Percentiles rank a stretch among this genome's conserved stretches.
phyloP scores from a whole-genome alignment of 2,329 filamentous ascomycete genomes.

The Conoideocrella luteorostrata region DNA sequence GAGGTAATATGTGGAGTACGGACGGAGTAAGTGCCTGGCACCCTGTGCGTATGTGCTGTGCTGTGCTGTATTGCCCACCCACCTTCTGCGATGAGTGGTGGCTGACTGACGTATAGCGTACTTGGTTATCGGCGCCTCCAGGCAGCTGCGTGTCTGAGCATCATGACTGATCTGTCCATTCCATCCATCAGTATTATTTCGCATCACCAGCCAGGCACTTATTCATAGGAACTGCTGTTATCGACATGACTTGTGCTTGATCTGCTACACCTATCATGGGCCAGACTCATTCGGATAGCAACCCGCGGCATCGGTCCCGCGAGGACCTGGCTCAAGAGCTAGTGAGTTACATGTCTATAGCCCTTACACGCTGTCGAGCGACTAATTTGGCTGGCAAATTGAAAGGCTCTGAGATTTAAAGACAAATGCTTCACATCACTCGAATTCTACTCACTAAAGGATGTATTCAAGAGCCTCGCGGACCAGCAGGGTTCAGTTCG shows the following conservation, averaged over 20 bases:
- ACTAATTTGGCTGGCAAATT: slow-evolving; percentile 1
- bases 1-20: too few relatives aligned
- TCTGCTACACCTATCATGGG: slow-evolving; percentile 36
- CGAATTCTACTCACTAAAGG: slow-evolving; percentile 66
- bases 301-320: slow-evolving; percentile 37
- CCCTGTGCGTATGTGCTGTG: too few relatives aligned
- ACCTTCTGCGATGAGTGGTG: too few relatives aligned
- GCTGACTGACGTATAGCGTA: too few relatives aligned
- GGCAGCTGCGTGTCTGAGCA: too few relatives aligned
- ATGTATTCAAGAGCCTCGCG: slow-evolving; percentile 65
- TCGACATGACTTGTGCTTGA: slow-evolving; percentile 16
- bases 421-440: slow-evolving; percentile 64
- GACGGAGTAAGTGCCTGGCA: too few relatives aligned
- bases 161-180: too few relatives aligned
- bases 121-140: too few relatives aligned
- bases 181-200: not conserved
- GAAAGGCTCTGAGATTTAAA: slow-evolving; percentile 56
- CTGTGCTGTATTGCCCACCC: too few relatives aligned
- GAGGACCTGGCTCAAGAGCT: slow-evolving; percentile 46
- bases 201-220: too few relatives aligned
- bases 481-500: slow-evolving; percentile 55
- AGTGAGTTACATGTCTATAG: slow-evolving; percentile 28
- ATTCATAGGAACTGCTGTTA: too few relatives aligned
- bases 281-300: slow-evolving; percentile 43
- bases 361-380: not conserved